Evolutionary conservation across 2,329 filamentous ascomycete genomes (phyloP).

Genomic region (Rhynchosporium agropyri): DNA sequence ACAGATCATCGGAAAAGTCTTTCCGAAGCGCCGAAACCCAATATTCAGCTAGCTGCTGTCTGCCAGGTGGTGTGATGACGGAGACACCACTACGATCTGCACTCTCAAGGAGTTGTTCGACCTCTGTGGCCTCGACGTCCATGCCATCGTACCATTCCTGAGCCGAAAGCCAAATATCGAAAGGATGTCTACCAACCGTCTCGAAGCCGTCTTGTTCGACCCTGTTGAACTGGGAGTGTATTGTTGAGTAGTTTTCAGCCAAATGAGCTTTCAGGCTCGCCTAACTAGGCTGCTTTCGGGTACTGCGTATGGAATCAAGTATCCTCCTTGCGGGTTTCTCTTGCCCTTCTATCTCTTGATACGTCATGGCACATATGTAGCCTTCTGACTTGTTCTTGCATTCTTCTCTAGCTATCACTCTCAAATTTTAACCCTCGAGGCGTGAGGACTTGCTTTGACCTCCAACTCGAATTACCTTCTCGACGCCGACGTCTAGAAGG

Average conservation of each 20-base stretch:
- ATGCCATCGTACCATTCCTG: background rate
- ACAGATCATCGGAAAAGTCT: slow-evolving; percentile 21
- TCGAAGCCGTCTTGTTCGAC: slow-evolving; percentile 30
- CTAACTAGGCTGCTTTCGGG: slow-evolving; percentile 26
- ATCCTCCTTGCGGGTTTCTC: slow-evolving; percentile 15
- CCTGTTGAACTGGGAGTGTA: slow-evolving; percentile 29
- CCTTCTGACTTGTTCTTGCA: slow-evolving; percentile 27
- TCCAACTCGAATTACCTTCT: slow-evolving; percentile 54
- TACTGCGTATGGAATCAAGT: slow-evolving; percentile 20
- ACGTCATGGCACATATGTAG: slow-evolving; percentile 23
- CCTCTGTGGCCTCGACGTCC: background rate
- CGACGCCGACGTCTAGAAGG: slow-evolving; percentile 57
- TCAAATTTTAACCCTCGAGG: slow-evolving; percentile 34
- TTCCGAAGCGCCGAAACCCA: slow-evolving; percentile 26
- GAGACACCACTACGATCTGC: background rate
- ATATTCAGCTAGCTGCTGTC: slow-evolving; percentile 21
- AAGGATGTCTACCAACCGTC: slow-evolving; percentile 20
- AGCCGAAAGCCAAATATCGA: slow-evolving; percentile 27
- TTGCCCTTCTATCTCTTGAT: slow-evolving; percentile 22
- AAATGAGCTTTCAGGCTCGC: slow-evolving; percentile 24
- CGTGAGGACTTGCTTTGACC: slow-evolving; percentile 33
- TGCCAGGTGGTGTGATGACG: slow-evolving; percentile 15
- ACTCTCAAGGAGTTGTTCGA: slow-evolving; percentile 11
- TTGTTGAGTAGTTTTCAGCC: slow-evolving; percentile 19
- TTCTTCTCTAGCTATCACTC: slow-evolving; percentile 27